Percentiles rank a stretch among this genome's conserved stretches.
phyloP scores from a whole-genome alignment of 2,329 filamentous ascomycete genomes.

The Colletotrichum lindemuthianum region DNA sequence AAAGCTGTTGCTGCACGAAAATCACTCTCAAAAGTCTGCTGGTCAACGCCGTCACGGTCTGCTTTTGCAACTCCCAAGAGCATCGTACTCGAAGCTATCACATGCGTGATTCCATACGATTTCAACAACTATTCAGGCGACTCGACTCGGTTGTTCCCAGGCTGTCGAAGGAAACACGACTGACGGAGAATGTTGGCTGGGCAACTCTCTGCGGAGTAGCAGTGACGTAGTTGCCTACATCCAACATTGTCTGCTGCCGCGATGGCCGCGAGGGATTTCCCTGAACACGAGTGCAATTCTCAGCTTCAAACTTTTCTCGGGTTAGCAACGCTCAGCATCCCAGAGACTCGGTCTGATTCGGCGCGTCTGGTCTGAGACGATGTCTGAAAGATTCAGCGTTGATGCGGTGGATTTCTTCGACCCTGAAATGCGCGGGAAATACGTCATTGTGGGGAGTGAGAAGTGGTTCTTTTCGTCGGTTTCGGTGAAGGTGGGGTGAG shows the following conservation, averaged over 20 bases:
- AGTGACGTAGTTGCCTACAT: conserved; percentile 25
- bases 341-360: conserved; percentile 20
- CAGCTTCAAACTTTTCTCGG: conserved; percentile 4
- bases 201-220: not conserved
- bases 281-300: not conserved
- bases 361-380: conserved; percentile 18
- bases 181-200: no score
- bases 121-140: no score
- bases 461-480: conserved; percentile 13
- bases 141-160: no score
- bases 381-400: conserved; percentile 7
- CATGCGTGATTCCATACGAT: no score
- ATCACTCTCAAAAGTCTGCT: no score
- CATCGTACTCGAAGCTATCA: no score
- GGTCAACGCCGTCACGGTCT: no score
- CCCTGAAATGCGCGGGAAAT: conserved; percentile 9
- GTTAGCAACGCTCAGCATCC: conserved; percentile 5
- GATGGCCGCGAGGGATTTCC: conserved; percentile 19
- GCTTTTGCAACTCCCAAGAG: no score
- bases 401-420: conserved; percentile 11
- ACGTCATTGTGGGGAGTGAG: conserved; percentile 31
- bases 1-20: no score
- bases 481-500: not conserved
- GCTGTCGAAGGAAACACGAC: no score
- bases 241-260: conserved; percentile 11